Evolutionary conservation across 305 asterid species (phyloP).

Genomic region (Rubia tinctorum): DNA sequence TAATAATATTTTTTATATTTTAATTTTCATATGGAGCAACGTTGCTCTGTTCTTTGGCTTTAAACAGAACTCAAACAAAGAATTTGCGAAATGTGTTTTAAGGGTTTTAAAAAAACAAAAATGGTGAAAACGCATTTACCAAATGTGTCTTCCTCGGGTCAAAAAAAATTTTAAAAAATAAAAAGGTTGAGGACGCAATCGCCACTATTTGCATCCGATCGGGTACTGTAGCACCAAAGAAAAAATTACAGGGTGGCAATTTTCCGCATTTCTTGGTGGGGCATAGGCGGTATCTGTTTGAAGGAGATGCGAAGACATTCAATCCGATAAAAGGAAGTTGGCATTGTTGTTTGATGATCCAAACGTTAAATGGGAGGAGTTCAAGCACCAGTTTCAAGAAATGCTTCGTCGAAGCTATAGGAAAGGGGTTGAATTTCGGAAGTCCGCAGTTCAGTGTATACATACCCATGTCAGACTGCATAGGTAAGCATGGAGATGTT

Average conservation of each 20-base stretch:
- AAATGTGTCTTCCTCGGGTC: too few species aligned
- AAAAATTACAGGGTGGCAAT: constrained; percentile 98
- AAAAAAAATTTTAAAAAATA: too few species aligned
- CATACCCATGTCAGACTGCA: constrained; percentile 94
- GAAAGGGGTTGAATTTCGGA: constrained; percentile 73
- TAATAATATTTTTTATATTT: too few species aligned
- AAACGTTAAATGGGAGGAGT: constrained; percentile 69
- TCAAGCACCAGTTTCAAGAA: constrained; percentile 62
- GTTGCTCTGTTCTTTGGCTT: too few species aligned
- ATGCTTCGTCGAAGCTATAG: constrained; percentile 78
- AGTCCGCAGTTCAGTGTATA: constrained; percentile 72
- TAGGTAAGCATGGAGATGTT: constrained; percentile 55
- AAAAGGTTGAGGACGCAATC: too few species aligned
- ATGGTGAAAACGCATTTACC: too few species aligned
- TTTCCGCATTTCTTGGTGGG: constrained; percentile 98
- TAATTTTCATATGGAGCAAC: too few species aligned
- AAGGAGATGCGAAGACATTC: constrained; percentile 81
- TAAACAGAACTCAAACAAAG: too few species aligned
- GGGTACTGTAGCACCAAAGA: too few species aligned
- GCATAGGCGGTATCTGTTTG: constrained; percentile 84
- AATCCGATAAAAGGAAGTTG: constrained; percentile 94
- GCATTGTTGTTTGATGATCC: constrained; percentile 76
- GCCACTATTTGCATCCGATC: too few species aligned
- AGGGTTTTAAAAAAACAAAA: too few species aligned
- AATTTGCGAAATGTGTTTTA: too few species aligned